phyloP scores from a whole-genome alignment of 1,139 yeast species.

The Hansenula sp. region DNA sequence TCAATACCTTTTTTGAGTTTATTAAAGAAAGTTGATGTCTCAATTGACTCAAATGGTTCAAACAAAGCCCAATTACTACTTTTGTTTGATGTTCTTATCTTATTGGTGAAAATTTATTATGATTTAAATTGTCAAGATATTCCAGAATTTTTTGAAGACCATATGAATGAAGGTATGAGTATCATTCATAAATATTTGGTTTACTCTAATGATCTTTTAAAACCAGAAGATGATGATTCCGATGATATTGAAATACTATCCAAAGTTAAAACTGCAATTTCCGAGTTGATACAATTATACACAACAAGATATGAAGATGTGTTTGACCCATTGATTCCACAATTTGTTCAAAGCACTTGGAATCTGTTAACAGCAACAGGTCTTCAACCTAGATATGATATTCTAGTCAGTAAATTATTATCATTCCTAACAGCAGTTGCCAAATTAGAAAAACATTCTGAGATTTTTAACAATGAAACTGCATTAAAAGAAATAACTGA shows the following conservation, averaged over 20 bases:
- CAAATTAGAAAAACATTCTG: conserved; percentile 59
- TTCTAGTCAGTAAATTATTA: conserved; percentile 76
- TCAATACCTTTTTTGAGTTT: conserved; percentile 74
- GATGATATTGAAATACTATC: conserved; percentile 72
- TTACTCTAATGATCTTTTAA: conserved; percentile 50
- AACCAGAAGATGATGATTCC: conserved; percentile 58
- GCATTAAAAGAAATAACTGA: conserved; percentile 76
- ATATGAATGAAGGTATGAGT: conserved; percentile 71
- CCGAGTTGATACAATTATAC: conserved; percentile 82
- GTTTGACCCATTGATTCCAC: conserved; percentile 69
- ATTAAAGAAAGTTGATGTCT: conserved; percentile 59
- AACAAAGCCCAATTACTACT: conserved; percentile 45
- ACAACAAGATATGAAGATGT: conserved; percentile 91
- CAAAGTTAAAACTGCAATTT: conserved; percentile 74
- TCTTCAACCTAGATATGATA: conserved; percentile 73
- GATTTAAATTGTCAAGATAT: conserved; percentile 97
- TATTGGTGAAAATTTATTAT: conserved; percentile 76
- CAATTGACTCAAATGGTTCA: conserved; percentile 45
- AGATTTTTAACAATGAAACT: conserved; percentile 60
- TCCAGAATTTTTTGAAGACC: conserved; percentile 96
- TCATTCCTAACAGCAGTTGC: conserved; percentile 81
- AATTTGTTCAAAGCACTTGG: conserved; percentile 85
- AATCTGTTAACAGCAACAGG: conserved; percentile 63
- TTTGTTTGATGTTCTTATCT: conserved; percentile 65
- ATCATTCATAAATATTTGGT: conserved; percentile 76